These are phyloP conservation scores for Colletotrichum musae DNA, from an alignment of 2,329 filamentous ascomycete genomes.

Conservation along the genomic window DNA sequence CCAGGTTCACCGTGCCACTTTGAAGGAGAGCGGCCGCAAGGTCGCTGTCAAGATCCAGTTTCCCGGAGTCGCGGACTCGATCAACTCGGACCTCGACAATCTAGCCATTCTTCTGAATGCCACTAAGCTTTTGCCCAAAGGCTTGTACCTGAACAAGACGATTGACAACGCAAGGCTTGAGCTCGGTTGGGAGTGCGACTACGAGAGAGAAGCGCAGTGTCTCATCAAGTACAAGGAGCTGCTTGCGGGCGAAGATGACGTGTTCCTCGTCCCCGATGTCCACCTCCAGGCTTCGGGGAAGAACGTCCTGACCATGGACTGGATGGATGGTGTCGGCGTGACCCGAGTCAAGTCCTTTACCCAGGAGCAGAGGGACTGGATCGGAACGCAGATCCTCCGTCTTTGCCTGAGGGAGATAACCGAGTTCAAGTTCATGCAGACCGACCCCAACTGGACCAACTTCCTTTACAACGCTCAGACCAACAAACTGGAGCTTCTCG, in stretches of 20 bases:
- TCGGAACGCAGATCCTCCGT: slow-evolving; percentile 92
- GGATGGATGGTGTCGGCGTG: slow-evolving; percentile 88
- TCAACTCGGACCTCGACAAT: slow-evolving; percentile 96
- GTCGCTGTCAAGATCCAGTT: slow-evolving; percentile 99
- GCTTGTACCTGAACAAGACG: slow-evolving; percentile 95
- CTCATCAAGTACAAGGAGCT: slow-evolving; percentile 82
- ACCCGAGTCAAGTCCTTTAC: slow-evolving; percentile 83
- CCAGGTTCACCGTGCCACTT: slow-evolving; percentile 89
- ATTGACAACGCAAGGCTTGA: slow-evolving; percentile 95
- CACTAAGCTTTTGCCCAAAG: slow-evolving; percentile 89
- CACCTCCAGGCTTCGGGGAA: slow-evolving; percentile 85
- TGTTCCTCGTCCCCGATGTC: slow-evolving; percentile 85
- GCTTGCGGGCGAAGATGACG: slow-evolving; percentile 79
- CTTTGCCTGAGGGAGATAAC: slow-evolving; percentile 93
- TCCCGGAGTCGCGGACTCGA: slow-evolving; percentile 94
- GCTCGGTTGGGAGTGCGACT: slow-evolving; percentile 97
- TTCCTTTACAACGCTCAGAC: slow-evolving; percentile 87
- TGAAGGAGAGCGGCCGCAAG: slow-evolving; percentile 79
- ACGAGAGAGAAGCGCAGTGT: slow-evolving; percentile 88
- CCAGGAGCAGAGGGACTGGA: slow-evolving; percentile 93
- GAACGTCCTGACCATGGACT: slow-evolving; percentile 93
- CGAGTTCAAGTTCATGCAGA: slow-evolving; percentile 99
- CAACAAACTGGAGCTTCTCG: slow-evolving; percentile 87
- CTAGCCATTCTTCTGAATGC: slow-evolving; percentile 91
- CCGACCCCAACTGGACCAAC: slow-evolving; percentile 99